These are phyloP conservation scores for Fusarium sp. DNA, from an alignment of 2,329 filamentous ascomycete genomes.

Conservation along the genomic window DNA sequence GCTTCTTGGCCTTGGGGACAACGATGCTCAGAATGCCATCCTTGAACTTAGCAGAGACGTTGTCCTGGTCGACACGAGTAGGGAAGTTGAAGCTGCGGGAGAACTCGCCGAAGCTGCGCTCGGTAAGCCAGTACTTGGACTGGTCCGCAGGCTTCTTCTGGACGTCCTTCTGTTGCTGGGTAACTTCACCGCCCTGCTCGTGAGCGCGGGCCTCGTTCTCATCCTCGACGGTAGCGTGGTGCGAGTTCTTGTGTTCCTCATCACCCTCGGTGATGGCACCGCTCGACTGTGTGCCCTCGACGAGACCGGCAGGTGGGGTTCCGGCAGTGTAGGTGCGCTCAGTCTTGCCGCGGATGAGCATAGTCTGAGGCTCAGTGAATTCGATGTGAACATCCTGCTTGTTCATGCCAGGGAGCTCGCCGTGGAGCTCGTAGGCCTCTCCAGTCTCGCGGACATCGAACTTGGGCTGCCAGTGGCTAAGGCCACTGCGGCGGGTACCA, in stretches of 20 bases:
- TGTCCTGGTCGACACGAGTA: conserved; percentile 68
- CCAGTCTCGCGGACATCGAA: conserved; percentile 81
- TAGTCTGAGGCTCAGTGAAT: conserved; percentile 79
- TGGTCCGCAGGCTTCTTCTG: conserved; percentile 53
- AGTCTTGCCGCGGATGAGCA: conserved; percentile 75
- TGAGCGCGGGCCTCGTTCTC: conserved; percentile 49
- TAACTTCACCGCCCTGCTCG: conserved; percentile 39
- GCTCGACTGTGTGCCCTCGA: conserved; percentile 56
- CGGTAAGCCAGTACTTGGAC: conserved; percentile 76
- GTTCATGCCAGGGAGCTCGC: conserved; percentile 80
- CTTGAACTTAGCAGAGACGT: conserved; percentile 70
- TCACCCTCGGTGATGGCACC: conserved; percentile 56
- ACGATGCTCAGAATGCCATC: conserved; percentile 72
- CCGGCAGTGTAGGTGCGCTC: conserved; percentile 72
- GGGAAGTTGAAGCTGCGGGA: conserved; percentile 76
- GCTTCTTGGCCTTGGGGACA: conserved; percentile 74
- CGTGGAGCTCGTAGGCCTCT: conserved; percentile 78
- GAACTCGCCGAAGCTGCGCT: conserved; percentile 75
- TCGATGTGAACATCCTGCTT: conserved; percentile 81
- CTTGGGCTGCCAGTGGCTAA: conserved; percentile 75
- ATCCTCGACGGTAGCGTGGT: conserved; percentile 75
- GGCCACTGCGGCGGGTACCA: conserved; percentile 38
- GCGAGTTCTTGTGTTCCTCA: conserved; percentile 54
- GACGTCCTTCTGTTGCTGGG: conserved; percentile 44
- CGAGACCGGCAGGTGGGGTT: conserved; percentile 58